Conservation (phyloP, 78 protist species). For the Pigoraptor vietnamica region DNA sequence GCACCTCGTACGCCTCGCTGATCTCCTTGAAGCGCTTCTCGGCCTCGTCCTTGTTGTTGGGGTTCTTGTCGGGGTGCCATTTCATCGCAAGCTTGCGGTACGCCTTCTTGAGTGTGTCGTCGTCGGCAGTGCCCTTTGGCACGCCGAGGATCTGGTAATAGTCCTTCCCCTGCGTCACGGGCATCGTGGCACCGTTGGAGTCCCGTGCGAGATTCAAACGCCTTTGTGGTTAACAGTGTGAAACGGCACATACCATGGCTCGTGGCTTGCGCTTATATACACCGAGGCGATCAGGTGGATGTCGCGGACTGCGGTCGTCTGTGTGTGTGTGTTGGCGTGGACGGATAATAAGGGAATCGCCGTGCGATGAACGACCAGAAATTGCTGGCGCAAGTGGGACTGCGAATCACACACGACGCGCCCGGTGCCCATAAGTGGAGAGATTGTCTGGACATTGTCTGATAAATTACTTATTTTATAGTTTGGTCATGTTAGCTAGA, state of each 20-base stretch:
- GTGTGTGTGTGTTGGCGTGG: too few relatives aligned
- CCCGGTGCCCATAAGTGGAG: too few relatives aligned
- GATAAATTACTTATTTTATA: not conserved
- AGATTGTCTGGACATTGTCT: too few relatives aligned
- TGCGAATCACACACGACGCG: too few relatives aligned
- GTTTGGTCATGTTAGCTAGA: not conserved
- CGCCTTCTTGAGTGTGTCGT: constrained; percentile 11
- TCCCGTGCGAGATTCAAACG: not conserved
- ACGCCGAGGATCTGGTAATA: not conserved
- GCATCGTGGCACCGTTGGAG: not conserved
- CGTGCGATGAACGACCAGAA: too few relatives aligned
- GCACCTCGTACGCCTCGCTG: constrained; percentile 28
- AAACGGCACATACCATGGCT: too few relatives aligned
- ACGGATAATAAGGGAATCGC: too few relatives aligned
- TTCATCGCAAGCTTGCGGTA: constrained; percentile 28
- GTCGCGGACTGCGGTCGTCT: too few relatives aligned
- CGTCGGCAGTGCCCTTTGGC: constrained; percentile 2
- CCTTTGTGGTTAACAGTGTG: too few relatives aligned
- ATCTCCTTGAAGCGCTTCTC: constrained; percentile 19
- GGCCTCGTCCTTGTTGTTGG: constrained; percentile 7
- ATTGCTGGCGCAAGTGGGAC: too few relatives aligned
- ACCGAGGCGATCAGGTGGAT: too few relatives aligned
- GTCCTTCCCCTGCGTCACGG: not conserved
- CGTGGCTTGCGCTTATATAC: too few relatives aligned
- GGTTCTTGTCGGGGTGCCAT: constrained; percentile 42